Evolutionary conservation across 2,329 filamentous ascomycete genomes (phyloP).

Genomic region (Cladosporium colombiae): DNA sequence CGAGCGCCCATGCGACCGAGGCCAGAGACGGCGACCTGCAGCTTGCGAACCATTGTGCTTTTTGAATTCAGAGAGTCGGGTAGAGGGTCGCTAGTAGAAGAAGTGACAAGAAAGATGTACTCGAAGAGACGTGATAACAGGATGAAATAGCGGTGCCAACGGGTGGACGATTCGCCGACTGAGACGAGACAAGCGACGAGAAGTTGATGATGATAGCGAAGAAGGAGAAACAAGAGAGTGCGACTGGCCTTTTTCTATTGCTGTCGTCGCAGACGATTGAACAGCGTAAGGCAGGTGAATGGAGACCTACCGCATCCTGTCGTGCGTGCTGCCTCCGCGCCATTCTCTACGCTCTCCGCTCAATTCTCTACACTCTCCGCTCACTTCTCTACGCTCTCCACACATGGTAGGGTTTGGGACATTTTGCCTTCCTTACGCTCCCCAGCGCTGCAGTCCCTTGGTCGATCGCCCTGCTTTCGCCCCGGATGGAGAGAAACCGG

Average conservation of each 20-base stretch:
- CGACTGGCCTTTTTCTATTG: conserved; percentile 17
- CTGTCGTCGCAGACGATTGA: not conserved
- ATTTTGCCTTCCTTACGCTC: conserved; percentile 9
- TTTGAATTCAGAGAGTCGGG: not conserved
- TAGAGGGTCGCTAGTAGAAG: not conserved
- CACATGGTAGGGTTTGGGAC: conserved; percentile 9
- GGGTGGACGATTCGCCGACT: conserved; percentile 10
- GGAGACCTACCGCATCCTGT: conserved; percentile 10
- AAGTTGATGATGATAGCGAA: not conserved
- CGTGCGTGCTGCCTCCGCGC: not conserved
- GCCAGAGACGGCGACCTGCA: conserved; percentile 48
- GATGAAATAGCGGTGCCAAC: conserved; percentile 10
- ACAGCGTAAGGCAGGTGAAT: conserved; percentile 18
- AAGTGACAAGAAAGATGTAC: not conserved
- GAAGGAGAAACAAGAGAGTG: not conserved
- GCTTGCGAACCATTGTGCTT: conserved; percentile 39
- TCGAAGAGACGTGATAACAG: not conserved
- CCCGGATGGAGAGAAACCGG: conserved; percentile 7
- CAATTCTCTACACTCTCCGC: conserved; percentile 18
- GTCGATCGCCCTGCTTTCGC: not conserved
- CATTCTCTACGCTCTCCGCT: conserved; percentile 18
- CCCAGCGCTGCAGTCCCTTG: not conserved
- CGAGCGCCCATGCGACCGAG: conserved; percentile 54
- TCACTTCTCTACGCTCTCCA: conserved; percentile 10
- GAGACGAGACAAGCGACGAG: not conserved